These are phyloP conservation scores for Podaxis sp. DNA, from an alignment of 768 basidiomycete species.

Conservation along the genomic window DNA sequence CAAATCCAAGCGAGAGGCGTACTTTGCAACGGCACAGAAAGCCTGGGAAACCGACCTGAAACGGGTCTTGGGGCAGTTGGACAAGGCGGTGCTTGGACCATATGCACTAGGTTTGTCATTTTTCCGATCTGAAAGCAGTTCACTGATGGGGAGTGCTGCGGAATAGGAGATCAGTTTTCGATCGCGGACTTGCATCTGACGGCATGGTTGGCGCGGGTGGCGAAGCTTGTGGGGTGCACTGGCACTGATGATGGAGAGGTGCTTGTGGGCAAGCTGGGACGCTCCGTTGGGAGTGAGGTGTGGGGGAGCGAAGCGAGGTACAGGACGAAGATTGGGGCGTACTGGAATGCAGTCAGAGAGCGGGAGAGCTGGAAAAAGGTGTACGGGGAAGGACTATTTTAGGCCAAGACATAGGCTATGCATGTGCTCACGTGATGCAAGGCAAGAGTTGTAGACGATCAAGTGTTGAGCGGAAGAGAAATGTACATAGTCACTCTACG, in stretches of 20 bases:
- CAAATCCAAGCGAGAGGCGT: constrained; percentile 43
- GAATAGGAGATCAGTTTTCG: constrained; percentile 77
- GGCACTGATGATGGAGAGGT: constrained; percentile 49
- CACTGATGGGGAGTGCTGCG: constrained; percentile 1
- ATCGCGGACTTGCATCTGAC: constrained; percentile 80
- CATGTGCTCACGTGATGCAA: not conserved
- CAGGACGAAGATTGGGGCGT: constrained; percentile 55
- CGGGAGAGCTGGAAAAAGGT: constrained; percentile 74
- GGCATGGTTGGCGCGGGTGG: constrained; percentile 69
- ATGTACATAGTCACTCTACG: no score
- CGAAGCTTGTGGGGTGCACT: constrained; percentile 55
- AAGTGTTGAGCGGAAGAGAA: no score
- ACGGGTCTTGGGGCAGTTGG: constrained; percentile 45
- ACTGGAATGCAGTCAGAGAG: constrained; percentile 70
- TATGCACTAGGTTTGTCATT: constrained; percentile 58
- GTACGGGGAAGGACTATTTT: constrained; percentile 50
- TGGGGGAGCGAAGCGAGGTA: constrained; percentile 42
- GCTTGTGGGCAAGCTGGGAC: constrained; percentile 52
- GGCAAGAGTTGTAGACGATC: not conserved
- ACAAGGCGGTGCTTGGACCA: constrained; percentile 62
- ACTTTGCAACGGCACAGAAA: constrained; percentile 47
- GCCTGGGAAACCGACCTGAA: constrained; percentile 55
- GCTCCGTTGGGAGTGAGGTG: constrained; percentile 47
- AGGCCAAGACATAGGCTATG: constrained; percentile 8
- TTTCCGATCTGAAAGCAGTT: not conserved